Evolutionary conservation across 83 land plant species (phyloP).

Genomic region (Picea abies): DNA sequence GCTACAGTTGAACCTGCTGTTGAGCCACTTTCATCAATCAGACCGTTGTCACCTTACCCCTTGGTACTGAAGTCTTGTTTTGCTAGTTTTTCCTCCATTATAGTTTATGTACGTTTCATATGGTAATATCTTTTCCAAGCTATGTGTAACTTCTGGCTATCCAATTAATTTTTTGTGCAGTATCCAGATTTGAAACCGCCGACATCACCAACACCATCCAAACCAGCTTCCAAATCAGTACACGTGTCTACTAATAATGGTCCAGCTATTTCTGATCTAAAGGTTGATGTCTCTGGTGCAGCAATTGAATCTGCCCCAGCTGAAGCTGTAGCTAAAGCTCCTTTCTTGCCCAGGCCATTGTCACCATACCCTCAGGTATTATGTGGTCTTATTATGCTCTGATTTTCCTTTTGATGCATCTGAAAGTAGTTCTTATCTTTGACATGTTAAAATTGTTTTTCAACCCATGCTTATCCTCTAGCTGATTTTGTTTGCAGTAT

Average conservation of each 20-base stretch:
- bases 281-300: background rate
- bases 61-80: background rate
- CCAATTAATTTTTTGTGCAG: background rate
- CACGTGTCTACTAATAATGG: background rate
- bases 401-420: background rate
- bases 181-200: conserved; percentile 16
- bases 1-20: background rate
- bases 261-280: conserved; percentile 5
- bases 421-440: background rate
- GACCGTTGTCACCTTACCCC: conserved; percentile 14
- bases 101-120: background rate
- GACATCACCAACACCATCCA: conserved; percentile 16
- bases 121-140: background rate
- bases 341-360: conserved; percentile 4
- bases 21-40: background rate
- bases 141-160: background rate
- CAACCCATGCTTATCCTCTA: background rate
- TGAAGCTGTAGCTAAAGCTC: background rate
- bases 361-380: conserved; percentile 11
- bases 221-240: background rate
- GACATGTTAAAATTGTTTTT: background rate
- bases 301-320: too few relatives aligned
- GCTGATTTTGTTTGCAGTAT: conserved; percentile 6
- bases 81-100: too few relatives aligned
- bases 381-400: background rate